These are phyloP conservation scores for Cyclostephanos tholiformis DNA, from an alignment of 108 stramenopile species.

Conservation along the genomic window DNA sequence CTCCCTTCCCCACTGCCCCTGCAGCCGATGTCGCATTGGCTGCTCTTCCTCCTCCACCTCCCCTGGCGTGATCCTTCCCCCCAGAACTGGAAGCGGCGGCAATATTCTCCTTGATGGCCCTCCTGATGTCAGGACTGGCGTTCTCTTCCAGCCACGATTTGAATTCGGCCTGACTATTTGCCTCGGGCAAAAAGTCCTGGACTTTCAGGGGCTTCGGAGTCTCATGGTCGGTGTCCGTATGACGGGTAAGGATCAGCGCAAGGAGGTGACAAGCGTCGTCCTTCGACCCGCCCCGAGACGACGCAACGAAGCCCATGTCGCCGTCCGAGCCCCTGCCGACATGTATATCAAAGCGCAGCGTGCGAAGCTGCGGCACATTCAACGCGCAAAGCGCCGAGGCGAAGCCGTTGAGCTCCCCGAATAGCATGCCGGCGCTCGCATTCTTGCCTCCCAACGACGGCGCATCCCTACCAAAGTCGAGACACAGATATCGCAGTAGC, in stretches of 20 bases:
- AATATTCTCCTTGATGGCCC: constrained; percentile 57
- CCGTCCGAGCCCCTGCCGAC: constrained; percentile 50
- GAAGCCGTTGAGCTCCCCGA: constrained; percentile 63
- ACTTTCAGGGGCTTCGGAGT: constrained; percentile 58
- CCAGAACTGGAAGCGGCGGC: constrained; percentile 16
- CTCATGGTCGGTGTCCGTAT: constrained; percentile 73
- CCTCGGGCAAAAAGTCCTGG: constrained; percentile 58
- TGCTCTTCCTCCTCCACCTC: constrained; percentile 40
- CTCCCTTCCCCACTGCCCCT: constrained; percentile 18
- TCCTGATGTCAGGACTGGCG: constrained; percentile 54
- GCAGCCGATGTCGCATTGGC: constrained; percentile 18
- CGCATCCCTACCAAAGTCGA: constrained; percentile 50
- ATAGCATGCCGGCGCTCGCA: neutral
- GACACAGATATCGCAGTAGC: constrained; percentile 72
- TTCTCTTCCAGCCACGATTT: constrained; percentile 66
- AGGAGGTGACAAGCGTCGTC: constrained; percentile 79
- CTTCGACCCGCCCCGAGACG: constrained; percentile 68
- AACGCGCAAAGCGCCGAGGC: constrained; percentile 65
- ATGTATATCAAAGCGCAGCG: constrained; percentile 71
- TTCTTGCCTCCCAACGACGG: neutral
- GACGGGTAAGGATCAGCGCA: constrained; percentile 67
- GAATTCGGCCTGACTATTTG: constrained; percentile 63
- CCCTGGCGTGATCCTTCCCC: constrained; percentile 10
- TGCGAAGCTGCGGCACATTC: constrained; percentile 57
- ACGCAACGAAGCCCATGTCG: constrained; percentile 19